These are phyloP conservation scores for Neospermospora avenae DNA, from an alignment of 2,329 filamentous ascomycete species.

Conservation along the genomic window DNA sequence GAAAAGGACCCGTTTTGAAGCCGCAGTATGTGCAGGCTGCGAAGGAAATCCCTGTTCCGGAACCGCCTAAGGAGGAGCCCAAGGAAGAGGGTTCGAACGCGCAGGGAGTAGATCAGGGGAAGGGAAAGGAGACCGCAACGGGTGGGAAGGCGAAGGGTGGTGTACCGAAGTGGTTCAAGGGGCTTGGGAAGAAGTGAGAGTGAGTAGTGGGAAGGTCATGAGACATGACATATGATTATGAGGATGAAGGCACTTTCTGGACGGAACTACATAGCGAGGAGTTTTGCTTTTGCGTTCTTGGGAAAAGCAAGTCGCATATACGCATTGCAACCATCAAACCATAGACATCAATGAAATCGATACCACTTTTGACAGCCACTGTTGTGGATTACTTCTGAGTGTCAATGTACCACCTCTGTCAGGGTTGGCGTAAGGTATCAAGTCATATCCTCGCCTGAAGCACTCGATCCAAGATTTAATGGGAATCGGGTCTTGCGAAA, in stretches of 20 bases:
- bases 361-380: too few relatives aligned
- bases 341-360: not conserved
- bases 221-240: slow-evolving; percentile 4
- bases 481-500: too few relatives aligned
- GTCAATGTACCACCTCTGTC: too few relatives aligned
- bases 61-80: slow-evolving; percentile 43
- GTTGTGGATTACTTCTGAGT: too few relatives aligned
- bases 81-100: slow-evolving; percentile 39
- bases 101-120: slow-evolving; percentile 29
- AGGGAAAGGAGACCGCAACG: slow-evolving; percentile 29
- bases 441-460: too few relatives aligned
- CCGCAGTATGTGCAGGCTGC: slow-evolving; percentile 57
- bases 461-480: too few relatives aligned
- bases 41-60: slow-evolving; percentile 62
- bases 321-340: not conserved
- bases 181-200: slow-evolving; percentile 65
- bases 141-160: slow-evolving; percentile 36
- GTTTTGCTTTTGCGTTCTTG: slow-evolving; percentile 14
- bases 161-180: slow-evolving; percentile 70
- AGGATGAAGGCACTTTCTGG: not conserved
- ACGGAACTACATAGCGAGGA: slow-evolving; percentile 28
- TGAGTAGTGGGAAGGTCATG: not conserved
- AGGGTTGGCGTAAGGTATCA: too few relatives aligned
- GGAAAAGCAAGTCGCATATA: not conserved
- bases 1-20: slow-evolving; percentile 42